A percentile compares a stretch with the other conserved stretches of the same genome.
These are phyloP conservation scores for Larix kaempferi DNA, from an alignment of 75 land plant genomes.

Conservation along the genomic window DNA sequence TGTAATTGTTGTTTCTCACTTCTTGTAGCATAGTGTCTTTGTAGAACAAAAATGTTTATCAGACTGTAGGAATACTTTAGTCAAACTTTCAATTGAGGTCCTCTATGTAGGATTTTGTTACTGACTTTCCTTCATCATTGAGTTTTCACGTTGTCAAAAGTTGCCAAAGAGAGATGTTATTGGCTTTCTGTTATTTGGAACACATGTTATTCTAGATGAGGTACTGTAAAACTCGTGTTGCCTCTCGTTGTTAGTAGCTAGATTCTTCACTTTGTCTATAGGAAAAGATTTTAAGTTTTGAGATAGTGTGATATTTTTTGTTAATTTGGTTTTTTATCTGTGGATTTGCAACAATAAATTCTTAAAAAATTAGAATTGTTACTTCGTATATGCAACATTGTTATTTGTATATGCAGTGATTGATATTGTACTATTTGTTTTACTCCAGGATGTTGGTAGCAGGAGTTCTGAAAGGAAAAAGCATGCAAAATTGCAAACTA, in stretches of 20 bases:
- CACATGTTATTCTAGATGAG: no score
- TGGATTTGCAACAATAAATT: no score
- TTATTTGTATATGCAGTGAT: no score
- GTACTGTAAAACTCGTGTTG: neutral
- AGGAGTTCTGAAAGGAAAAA: no score
- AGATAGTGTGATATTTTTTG: neutral
- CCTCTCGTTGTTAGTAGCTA: neutral
- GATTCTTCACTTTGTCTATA: neutral
- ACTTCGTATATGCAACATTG: no score
- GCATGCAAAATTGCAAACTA: no score
- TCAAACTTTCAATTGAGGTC: neutral
- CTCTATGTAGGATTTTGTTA: neutral
- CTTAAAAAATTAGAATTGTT: no score
- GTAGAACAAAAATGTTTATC: no score
- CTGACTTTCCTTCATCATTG: neutral
- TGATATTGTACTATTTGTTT: no score
- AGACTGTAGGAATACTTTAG: neutral
- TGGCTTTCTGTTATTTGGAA: neutral
- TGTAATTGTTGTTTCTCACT: no score
- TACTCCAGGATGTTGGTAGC: no score
- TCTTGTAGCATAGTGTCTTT: no score
- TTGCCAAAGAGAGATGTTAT: neutral
- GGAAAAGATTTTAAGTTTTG: neutral
- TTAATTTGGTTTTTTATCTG: neutral
- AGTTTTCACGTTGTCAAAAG: neutral